These are phyloP conservation scores for Amanita molliuscula DNA, from an alignment of 768 basidiomycete species.

Conservation along the genomic window DNA sequence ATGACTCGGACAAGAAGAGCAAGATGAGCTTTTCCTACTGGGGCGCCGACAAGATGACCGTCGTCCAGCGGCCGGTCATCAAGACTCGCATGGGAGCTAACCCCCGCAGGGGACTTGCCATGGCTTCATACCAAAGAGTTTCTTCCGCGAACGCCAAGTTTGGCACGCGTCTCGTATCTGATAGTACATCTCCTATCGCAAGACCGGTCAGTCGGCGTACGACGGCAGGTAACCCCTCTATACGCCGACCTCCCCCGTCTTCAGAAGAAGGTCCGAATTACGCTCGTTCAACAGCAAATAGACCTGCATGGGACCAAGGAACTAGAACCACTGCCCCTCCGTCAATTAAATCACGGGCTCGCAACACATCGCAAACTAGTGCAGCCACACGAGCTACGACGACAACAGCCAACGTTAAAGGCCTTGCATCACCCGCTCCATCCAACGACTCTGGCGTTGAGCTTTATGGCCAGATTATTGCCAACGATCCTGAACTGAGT, in stretches of 20 bases:
- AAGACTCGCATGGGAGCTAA: constrained; percentile 33
- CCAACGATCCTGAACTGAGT: constrained; percentile 62
- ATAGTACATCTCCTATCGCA: constrained; percentile 33
- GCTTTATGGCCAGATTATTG: constrained; percentile 73
- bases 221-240: constrained; percentile 31
- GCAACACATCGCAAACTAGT: constrained; percentile 68
- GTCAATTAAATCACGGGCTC: constrained; percentile 41
- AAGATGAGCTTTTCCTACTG: constrained; percentile 94
- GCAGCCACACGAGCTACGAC: constrained; percentile 32
- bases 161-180: constrained; percentile 69
- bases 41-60: constrained; percentile 86
- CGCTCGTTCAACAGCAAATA: constrained; percentile 63
- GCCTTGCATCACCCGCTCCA: constrained; percentile 60
- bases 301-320: constrained; percentile 54
- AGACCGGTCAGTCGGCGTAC: constrained; percentile 62
- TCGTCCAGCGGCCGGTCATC: constrained; percentile 59
- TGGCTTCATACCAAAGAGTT: constrained; percentile 61
- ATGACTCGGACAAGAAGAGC: constrained; percentile 82
- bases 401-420: constrained; percentile 21
- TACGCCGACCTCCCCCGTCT: constrained; percentile 28
- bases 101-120: constrained; percentile 30
- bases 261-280: constrained; percentile 58
- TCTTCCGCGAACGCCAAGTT: constrained; percentile 92
- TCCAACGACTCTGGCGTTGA: constrained; percentile 79
- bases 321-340: constrained; percentile 24